Evolutionary conservation across 208 protist species (phyloP).

Genomic region (Pavlovales sp.): DNA sequence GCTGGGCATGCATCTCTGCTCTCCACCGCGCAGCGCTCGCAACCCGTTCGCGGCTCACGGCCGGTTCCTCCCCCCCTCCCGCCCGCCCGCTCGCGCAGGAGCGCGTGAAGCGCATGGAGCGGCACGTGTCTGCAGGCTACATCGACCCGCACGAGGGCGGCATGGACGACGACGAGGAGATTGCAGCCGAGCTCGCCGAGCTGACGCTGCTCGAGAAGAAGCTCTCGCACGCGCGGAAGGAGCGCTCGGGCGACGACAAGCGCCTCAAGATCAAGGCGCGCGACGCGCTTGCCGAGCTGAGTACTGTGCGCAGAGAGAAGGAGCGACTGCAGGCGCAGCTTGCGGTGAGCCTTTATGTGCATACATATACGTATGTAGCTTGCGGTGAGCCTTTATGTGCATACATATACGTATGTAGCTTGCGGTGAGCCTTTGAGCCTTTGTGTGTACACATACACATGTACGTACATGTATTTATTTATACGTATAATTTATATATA

Average conservation of each 20-base stretch:
- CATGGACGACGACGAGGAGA: not conserved
- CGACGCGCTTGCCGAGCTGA: not conserved
- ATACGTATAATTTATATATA: too few species aligned
- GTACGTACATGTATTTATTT: too few species aligned
- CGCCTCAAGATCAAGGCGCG: not conserved
- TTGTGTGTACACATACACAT: too few species aligned
- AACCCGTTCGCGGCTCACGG: too few species aligned
- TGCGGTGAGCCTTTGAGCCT: not conserved
- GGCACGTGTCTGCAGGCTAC: not conserved
- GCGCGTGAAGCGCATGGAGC: not conserved
- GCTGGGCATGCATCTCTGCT: too few species aligned
- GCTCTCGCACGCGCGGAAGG: not conserved
- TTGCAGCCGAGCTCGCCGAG: not conserved
- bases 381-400: not conserved
- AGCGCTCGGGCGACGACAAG: not conserved
- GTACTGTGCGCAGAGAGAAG: not conserved
- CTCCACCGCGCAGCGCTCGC: too few species aligned
- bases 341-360: not conserved
- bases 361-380: too few species aligned
- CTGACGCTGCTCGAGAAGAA: not conserved
- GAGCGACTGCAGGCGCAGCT: not conserved
- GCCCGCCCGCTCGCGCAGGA: too few species aligned
- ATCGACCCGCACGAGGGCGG: not conserved
- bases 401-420: too few species aligned
- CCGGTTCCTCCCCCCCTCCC: too few species aligned